phyloP scores from a whole-genome alignment of 257 asterid genomes.

The Orobanche coerulescens region DNA sequence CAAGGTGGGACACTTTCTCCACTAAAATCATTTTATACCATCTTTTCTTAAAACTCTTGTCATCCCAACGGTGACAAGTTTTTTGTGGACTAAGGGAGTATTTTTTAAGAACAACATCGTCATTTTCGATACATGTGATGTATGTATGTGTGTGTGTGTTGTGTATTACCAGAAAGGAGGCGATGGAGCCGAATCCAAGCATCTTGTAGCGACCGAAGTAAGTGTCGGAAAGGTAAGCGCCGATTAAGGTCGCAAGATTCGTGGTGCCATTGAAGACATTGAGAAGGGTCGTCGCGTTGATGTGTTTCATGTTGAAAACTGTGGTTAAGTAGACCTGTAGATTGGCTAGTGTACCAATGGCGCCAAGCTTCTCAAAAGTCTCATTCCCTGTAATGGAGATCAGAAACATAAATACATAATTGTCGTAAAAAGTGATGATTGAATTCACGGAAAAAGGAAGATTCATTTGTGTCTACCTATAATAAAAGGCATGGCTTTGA shows the following conservation, averaged over 20 bases:
- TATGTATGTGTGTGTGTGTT: background rate
- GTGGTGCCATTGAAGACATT: conserved; percentile 37
- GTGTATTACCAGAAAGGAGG: conserved; percentile 37
- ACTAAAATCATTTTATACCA: too few species aligned
- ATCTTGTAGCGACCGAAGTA: conserved; percentile 33
- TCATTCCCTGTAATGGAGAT: conserved; percentile 29
- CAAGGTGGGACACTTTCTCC: too few species aligned
- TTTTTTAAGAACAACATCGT: too few species aligned
- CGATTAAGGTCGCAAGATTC: conserved; percentile 30
- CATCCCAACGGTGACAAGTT: too few species aligned
- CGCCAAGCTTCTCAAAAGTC: conserved; percentile 39
- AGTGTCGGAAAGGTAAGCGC: conserved; percentile 37
- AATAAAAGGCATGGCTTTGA: background rate
- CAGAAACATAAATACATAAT: background rate
- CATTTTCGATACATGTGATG: background rate
- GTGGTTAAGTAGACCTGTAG: conserved; percentile 31
- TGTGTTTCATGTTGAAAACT: conserved; percentile 31
- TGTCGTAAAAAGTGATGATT: too few species aligned
- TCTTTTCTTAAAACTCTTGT: too few species aligned
- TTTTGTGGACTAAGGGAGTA: too few species aligned
- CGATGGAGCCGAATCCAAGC: conserved; percentile 28
- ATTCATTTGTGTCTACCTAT: background rate
- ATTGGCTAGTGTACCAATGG: conserved; percentile 33
- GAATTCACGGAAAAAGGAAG: too few species aligned
- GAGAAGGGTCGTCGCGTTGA: conserved; percentile 26